phyloP scores from a whole-genome alignment of 2,329 filamentous ascomycete species.

The Phaeosphaeriaceae sp. region DNA sequence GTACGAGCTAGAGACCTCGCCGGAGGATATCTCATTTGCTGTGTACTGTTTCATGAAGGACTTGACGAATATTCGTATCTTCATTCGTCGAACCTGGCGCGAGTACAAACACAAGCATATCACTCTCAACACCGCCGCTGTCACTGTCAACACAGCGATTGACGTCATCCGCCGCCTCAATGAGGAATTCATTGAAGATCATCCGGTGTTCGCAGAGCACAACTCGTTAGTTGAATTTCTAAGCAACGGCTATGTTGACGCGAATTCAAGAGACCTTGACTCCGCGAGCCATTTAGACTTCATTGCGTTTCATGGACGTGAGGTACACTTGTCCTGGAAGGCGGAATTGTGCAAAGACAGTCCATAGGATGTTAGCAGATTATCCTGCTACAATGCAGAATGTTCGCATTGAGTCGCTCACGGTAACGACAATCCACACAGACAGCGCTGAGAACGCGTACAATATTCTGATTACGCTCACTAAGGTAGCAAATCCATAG shows the following conservation, averaged over 20 bases:
- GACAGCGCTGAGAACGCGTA: no score
- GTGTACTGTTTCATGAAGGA: slow-evolving; percentile 43
- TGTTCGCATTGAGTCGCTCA: no score
- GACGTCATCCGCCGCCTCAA: neutral
- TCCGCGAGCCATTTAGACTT: neutral
- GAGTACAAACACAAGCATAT: slow-evolving; percentile 26
- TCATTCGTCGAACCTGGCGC: slow-evolving; percentile 38
- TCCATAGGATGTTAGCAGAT: no score
- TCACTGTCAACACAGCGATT: neutral
- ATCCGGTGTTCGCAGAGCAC: neutral
- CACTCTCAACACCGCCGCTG: neutral
- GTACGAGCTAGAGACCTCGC: slow-evolving; percentile 1
- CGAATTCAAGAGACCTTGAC: neutral
- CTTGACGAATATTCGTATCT: slow-evolving; percentile 35
- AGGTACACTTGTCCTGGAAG: neutral
- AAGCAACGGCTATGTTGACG: neutral
- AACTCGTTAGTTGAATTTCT: neutral
- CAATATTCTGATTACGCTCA: no score
- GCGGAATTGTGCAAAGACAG: neutral
- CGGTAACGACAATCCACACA: no score
- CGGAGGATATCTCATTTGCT: slow-evolving; percentile 9
- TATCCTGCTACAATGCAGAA: no score
- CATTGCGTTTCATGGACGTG: neutral
- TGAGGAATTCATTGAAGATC: neutral
- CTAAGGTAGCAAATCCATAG: no score